Conservation (phyloP, 352 stramenopile species). For the Phytophthora citricola region DNA sequence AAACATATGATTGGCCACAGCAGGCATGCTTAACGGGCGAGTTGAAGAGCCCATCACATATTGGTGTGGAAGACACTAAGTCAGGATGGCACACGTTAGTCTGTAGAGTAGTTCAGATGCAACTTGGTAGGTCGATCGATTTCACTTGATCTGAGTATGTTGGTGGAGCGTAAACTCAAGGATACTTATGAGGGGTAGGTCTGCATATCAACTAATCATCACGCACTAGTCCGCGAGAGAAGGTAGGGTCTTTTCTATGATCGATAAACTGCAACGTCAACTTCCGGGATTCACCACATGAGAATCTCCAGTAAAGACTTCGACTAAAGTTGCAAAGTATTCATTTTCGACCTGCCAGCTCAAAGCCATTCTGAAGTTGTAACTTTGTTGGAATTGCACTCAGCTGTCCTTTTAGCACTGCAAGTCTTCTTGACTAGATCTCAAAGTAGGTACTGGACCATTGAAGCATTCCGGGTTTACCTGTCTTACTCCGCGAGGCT, state of each 20-base stretch:
- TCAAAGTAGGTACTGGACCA: too few relatives aligned
- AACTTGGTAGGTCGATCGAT: too few relatives aligned
- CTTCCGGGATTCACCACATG: conserved; percentile 9
- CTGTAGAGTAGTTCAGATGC: too few relatives aligned
- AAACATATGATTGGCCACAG: conserved; percentile 3
- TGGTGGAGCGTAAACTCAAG: not conserved
- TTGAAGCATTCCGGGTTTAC: not conserved
- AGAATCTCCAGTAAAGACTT: not conserved
- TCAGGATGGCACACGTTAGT: not conserved
- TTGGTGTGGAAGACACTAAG: not conserved
- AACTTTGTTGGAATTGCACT: too few relatives aligned
- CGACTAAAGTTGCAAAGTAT: too few relatives aligned
- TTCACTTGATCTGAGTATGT: conserved; percentile 2
- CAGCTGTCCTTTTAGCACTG: too few relatives aligned
- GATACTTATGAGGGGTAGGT: too few relatives aligned
- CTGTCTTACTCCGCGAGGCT: conserved; percentile 9
- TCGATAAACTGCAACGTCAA: not conserved
- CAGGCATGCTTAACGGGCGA: not conserved
- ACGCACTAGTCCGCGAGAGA: conserved; percentile 20
- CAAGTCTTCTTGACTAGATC: too few relatives aligned
- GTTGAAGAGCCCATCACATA: not conserved
- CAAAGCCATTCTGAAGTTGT: too few relatives aligned
- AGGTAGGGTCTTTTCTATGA: conserved; percentile 14
- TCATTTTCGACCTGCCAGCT: not conserved
- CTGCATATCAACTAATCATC: not conserved